A percentile compares a stretch with the other conserved stretches of the same genome.
Evolutionary conservation across 371 early-diverging fungal species (phyloP).

Genomic region (Umbelopsis sp.): DNA sequence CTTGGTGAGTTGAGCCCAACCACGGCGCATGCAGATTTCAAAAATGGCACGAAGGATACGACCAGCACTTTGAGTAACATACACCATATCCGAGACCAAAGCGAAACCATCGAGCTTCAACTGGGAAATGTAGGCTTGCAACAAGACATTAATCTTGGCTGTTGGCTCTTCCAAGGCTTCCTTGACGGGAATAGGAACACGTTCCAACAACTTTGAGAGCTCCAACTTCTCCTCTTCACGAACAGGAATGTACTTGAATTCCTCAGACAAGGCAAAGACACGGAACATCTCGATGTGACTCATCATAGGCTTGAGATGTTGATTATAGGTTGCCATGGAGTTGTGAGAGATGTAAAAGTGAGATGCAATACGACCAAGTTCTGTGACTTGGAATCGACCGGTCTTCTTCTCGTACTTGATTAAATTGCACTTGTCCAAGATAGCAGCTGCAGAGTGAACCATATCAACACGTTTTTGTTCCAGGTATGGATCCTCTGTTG

Average conservation of each 20-base stretch:
- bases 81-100: slow-evolving; percentile 93
- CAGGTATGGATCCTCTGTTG: slow-evolving; percentile 82
- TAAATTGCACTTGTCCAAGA: slow-evolving; percentile 87
- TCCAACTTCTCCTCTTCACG: slow-evolving; percentile 97
- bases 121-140: slow-evolving; percentile 95
- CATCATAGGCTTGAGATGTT: slow-evolving; percentile 91
- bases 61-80: slow-evolving; percentile 94
- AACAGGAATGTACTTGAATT: slow-evolving; percentile 95
- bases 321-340: slow-evolving; percentile 93
- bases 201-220: slow-evolving; percentile 87
- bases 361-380: slow-evolving; percentile 95
- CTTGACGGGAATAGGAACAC: slow-evolving; percentile 94
- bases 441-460: slow-evolving; percentile 84
- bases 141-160: slow-evolving; percentile 93
- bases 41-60: slow-evolving; percentile 96
- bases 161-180: slow-evolving; percentile 89
- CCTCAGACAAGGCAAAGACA: slow-evolving; percentile 88
- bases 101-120: slow-evolving; percentile 93
- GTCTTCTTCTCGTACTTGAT: slow-evolving; percentile 92
- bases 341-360: slow-evolving; percentile 92
- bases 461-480: slow-evolving; percentile 88
- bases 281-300: slow-evolving; percentile 91
- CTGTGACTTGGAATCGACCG: slow-evolving; percentile 88
- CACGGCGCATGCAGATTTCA: slow-evolving; percentile 92
- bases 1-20: slow-evolving; percentile 93